A percentile compares a stretch with the other conserved stretches of the same genome.
Conservation (phyloP, 2,329 filamentous ascomycete genomes). For the Pestalotiopsis sp. region DNA sequence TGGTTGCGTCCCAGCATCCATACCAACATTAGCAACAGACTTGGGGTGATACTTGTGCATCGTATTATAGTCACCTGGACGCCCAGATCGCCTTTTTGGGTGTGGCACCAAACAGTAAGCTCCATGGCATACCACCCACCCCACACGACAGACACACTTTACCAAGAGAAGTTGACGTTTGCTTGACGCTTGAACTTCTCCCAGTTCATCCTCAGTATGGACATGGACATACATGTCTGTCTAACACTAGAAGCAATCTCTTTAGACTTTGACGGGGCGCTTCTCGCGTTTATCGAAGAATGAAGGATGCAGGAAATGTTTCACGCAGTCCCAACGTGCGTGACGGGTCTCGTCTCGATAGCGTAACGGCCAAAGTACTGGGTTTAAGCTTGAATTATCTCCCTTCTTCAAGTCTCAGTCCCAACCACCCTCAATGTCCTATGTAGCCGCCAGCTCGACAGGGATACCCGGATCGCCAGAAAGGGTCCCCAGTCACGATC, state of each 20-base stretch:
- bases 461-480: not conserved
- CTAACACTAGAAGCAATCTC: not conserved
- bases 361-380: not conserved
- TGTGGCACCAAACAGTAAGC: not conserved
- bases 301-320: not conserved
- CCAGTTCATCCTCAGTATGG: not conserved
- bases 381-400: not conserved
- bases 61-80: not conserved
- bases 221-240: not conserved
- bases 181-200: not conserved
- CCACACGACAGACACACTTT: not conserved
- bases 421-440: not conserved
- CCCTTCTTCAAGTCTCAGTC: not conserved
- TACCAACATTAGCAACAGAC: not conserved
- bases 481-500: not conserved
- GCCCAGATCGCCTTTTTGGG: not conserved
- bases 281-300: not conserved
- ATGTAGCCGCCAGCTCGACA: not conserved
- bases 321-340: not conserved
- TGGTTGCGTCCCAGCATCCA: too few species aligned
- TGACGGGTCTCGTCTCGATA: not conserved
- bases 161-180: not conserved
- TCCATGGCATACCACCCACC: not conserved
- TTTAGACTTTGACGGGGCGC: not conserved
- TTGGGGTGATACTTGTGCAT: not conserved